Evolutionary conservation across 2,329 filamentous ascomycete genomes (phyloP).

Genomic region (Neofusicoccum cordaticola): DNA sequence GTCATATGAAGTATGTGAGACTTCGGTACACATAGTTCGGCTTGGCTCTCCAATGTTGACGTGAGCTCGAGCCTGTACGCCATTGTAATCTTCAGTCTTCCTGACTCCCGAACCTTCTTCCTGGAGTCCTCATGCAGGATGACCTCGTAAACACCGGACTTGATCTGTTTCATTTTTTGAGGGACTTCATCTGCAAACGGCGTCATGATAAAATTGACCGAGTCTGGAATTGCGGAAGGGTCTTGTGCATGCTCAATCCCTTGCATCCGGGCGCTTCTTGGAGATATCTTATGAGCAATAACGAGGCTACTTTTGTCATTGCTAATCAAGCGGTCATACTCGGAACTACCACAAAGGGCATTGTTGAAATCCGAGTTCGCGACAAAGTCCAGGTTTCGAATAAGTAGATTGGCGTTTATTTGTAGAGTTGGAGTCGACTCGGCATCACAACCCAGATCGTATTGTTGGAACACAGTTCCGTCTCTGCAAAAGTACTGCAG

Average conservation of each 20-base stretch:
- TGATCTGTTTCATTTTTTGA: neutral
- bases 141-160: neutral
- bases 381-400: neutral
- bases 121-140: neutral
- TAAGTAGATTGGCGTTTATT: neutral
- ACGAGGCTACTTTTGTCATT: neutral
- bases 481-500: no score
- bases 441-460: no score
- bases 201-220: neutral
- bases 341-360: no score
- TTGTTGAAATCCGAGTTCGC: neutral
- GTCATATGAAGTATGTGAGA: neutral
- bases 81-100: neutral
- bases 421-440: no score
- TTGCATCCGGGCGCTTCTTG: no score
- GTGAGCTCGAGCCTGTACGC: neutral
- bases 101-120: neutral
- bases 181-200: neutral
- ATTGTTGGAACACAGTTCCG: no score
- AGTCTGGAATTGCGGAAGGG: no score
- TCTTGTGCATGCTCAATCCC: no score
- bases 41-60: no score
- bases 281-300: neutral
- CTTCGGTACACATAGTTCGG: neutral
- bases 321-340: neutral